A percentile compares a stretch with the other conserved stretches of the same genome.
phyloP scores from a whole-genome alignment of 2,329 filamentous ascomycete species.

The Neocatenulostroma microsporum region DNA sequence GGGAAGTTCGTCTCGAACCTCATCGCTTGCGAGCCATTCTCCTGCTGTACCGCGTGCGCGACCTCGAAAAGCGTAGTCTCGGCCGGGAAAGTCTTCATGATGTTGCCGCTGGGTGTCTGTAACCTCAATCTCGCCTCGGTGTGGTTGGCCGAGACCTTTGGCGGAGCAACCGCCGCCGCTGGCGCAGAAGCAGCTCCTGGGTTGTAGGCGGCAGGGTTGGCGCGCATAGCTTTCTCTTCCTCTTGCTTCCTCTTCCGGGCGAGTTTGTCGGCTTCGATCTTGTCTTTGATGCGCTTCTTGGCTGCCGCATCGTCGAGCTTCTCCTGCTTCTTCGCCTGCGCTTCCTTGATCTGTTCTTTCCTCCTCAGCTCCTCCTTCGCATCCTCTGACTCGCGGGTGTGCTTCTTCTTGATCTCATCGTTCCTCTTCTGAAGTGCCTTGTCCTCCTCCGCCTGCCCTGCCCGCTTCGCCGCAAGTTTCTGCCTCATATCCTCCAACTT shows the following conservation, averaged over 20 bases:
- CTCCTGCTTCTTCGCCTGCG: conserved; percentile 75
- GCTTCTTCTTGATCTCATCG: conserved; percentile 76
- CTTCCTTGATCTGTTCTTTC: conserved; percentile 89
- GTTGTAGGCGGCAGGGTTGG: conserved; percentile 55
- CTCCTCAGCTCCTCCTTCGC: conserved; percentile 79
- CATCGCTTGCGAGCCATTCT: conserved; percentile 61
- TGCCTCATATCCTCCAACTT: conserved; percentile 66
- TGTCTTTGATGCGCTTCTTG: conserved; percentile 81
- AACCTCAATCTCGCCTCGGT: conserved; percentile 74
- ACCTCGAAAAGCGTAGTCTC: conserved; percentile 93
- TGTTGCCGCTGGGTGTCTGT: conserved; percentile 65
- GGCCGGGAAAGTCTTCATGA: conserved; percentile 80
- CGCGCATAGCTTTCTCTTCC: conserved; percentile 74
- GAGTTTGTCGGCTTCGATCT: conserved; percentile 91
- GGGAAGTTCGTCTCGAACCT: conserved; percentile 85
- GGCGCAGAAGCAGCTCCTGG: conserved; percentile 38
- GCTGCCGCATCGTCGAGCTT: conserved; percentile 79
- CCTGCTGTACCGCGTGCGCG: conserved; percentile 63
- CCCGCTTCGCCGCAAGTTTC: conserved; percentile 65
- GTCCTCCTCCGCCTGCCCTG: conserved; percentile 60
- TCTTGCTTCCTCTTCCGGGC: conserved; percentile 80
- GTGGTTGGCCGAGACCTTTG: conserved; percentile 62
- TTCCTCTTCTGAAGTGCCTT: conserved; percentile 78
- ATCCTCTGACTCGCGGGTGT: conserved; percentile 81
- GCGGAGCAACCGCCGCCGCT: conserved; percentile 42